These are phyloP conservation scores for Stephania yunnanensis DNA, from an alignment of 164 flowering plant genomes.

Conservation along the genomic window DNA sequence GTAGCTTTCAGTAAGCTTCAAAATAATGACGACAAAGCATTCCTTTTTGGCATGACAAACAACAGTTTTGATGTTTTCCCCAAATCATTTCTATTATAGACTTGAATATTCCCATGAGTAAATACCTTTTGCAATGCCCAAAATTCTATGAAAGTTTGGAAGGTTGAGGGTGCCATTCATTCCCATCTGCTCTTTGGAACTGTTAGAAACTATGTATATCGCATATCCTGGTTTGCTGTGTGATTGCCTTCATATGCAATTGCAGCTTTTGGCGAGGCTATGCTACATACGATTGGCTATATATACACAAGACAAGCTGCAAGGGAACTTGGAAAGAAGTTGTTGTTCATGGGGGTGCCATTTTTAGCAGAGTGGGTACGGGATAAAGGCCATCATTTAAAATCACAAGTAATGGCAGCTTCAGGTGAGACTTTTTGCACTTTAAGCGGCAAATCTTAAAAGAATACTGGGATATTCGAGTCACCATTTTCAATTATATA, in stretches of 20 bases:
- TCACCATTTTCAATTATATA: background rate
- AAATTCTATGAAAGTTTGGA: background rate
- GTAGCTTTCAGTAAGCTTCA: background rate
- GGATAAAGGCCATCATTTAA: slow-evolving; percentile 79
- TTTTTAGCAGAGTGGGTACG: slow-evolving; percentile 95
- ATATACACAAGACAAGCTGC: slow-evolving; percentile 88
- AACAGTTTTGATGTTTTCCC: background rate
- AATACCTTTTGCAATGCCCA: background rate
- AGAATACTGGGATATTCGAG: background rate
- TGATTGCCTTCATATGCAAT: background rate
- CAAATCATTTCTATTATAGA: background rate
- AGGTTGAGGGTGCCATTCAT: background rate
- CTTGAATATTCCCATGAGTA: background rate
- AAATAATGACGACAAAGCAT: background rate
- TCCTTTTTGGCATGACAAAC: background rate
- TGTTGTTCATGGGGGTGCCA: slow-evolving; percentile 67
- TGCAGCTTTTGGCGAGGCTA: slow-evolving; percentile 92
- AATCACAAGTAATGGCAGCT: slow-evolving; percentile 87
- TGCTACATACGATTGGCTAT: slow-evolving; percentile 95
- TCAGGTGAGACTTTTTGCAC: slow-evolving; percentile 40
- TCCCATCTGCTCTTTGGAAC: no score
- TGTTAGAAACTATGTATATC: background rate
- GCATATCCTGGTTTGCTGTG: background rate
- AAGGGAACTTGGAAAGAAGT: slow-evolving; percentile 75
- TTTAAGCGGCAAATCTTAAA: background rate